phyloP scores from a whole-genome alignment of 2,329 filamentous ascomycete genomes.

The Cladorrhinum sp. region DNA sequence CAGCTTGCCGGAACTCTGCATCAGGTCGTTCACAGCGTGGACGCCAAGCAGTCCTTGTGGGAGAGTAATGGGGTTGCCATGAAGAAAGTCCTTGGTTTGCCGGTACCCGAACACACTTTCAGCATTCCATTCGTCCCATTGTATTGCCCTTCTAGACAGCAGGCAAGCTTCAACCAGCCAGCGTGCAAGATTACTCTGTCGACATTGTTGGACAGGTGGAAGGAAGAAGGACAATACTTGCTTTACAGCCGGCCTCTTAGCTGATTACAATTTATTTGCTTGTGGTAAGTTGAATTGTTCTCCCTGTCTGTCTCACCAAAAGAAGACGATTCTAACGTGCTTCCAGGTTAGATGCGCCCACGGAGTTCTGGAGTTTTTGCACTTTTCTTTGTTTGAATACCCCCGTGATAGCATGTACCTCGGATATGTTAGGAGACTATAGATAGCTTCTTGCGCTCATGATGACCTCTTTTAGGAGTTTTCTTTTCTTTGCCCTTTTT shows the following conservation, averaged over 20 bases:
- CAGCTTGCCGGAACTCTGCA: constrained; percentile 36
- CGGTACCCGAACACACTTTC: background rate
- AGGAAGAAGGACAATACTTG: background rate
- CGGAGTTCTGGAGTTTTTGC: background rate
- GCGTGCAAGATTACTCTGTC: background rate
- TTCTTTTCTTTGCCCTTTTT: background rate
- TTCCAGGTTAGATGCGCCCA: too few relatives aligned
- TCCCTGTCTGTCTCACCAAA: too few relatives aligned
- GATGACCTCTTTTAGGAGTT: too few relatives aligned
- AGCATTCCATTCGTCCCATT: background rate
- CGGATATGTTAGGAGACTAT: too few relatives aligned
- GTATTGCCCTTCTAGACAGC: background rate
- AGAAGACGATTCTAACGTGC: too few relatives aligned
- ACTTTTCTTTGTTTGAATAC: background rate
- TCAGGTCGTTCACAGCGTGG: constrained; percentile 17
- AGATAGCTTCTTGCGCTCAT: too few relatives aligned
- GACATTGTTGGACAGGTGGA: background rate
- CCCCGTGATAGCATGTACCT: too few relatives aligned
- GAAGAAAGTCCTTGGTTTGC: constrained; percentile 1
- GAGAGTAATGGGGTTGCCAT: background rate
- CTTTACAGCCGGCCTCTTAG: background rate
- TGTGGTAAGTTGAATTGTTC: too few relatives aligned
- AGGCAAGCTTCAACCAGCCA: background rate
- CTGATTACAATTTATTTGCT: too few relatives aligned
- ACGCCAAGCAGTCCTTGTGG: constrained; percentile 12